Conservation (phyloP, 148 eudicot species). For the Gaultheria prostrata region DNA sequence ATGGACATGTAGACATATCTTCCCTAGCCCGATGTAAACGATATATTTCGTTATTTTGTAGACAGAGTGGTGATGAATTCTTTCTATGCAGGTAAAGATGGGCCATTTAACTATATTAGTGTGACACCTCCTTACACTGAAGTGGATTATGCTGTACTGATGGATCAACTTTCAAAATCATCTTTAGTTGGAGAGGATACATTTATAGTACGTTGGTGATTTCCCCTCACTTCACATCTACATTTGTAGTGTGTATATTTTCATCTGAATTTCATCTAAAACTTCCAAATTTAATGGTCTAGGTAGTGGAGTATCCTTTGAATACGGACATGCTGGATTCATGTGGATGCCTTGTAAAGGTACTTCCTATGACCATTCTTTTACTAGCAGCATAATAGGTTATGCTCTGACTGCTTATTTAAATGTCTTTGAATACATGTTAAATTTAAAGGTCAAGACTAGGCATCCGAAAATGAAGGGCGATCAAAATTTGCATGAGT, state of each 20-base stretch:
- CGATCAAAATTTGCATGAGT: not conserved
- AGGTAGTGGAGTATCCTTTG: slow-evolving; percentile 91
- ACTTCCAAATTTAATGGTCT: slow-evolving; percentile 13
- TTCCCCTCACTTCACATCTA: not conserved
- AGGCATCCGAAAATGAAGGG: not conserved
- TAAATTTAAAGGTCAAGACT: not conserved
- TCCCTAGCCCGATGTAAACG: not conserved
- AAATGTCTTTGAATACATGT: not conserved
- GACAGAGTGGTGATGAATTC: not conserved
- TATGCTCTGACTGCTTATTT: not conserved
- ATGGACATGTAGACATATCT: no score
- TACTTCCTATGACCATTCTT: slow-evolving; percentile 22
- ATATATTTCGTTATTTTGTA: not conserved
- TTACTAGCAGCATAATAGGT: not conserved
- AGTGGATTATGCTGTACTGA: slow-evolving; percentile 77
- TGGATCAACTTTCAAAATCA: slow-evolving; percentile 74
- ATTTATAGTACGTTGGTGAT: slow-evolving; percentile 59
- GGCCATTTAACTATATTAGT: slow-evolving; percentile 76
- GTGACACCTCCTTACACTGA: slow-evolving; percentile 87
- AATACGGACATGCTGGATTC: slow-evolving; percentile 76
- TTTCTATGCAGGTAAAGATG: slow-evolving; percentile 55
- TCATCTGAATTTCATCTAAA: not conserved
- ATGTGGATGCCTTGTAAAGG: slow-evolving; percentile 78
- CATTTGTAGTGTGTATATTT: not conserved
- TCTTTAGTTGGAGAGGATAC: slow-evolving; percentile 73